Evolutionary conservation across 208 protist genomes (phyloP).

Genomic region (Acanthamoeba royreba): DNA sequence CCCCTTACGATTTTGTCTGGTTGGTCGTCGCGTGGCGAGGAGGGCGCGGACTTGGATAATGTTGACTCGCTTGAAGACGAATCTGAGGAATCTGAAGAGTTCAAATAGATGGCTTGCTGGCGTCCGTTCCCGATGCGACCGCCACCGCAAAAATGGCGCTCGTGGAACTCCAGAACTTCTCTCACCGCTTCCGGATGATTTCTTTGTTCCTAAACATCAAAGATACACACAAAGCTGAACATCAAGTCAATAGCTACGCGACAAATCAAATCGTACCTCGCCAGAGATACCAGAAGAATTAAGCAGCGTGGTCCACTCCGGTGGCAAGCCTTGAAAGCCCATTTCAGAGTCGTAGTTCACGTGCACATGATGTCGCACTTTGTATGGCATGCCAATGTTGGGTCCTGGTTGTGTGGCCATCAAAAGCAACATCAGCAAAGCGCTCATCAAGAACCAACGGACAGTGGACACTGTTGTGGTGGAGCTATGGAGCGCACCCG

Average conservation of each 20-base stretch:
- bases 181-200: background rate
- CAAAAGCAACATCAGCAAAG: background rate
- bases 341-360: conserved; percentile 18
- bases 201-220: background rate
- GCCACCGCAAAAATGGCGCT: background rate
- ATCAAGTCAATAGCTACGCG: background rate
- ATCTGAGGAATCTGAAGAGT: background rate
- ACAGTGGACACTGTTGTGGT: background rate
- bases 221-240: background rate
- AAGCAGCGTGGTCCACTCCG: conserved; percentile 25
- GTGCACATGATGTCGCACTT: conserved; percentile 16
- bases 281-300: background rate
- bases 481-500: background rate
- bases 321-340: background rate
- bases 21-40: background rate
- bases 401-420: background rate
- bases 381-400: background rate
- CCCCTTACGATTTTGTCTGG: background rate
- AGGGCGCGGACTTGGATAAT: background rate
- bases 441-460: background rate
- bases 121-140: background rate
- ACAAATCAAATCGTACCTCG: background rate
- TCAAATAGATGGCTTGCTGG: background rate
- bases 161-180: background rate
- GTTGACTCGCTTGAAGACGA: background rate